A percentile compares a stretch with the other conserved stretches of the same genome.
Evolutionary conservation across 2,329 filamentous ascomycete species (phyloP).

Genomic region (Aspergillus japonicus): DNA sequence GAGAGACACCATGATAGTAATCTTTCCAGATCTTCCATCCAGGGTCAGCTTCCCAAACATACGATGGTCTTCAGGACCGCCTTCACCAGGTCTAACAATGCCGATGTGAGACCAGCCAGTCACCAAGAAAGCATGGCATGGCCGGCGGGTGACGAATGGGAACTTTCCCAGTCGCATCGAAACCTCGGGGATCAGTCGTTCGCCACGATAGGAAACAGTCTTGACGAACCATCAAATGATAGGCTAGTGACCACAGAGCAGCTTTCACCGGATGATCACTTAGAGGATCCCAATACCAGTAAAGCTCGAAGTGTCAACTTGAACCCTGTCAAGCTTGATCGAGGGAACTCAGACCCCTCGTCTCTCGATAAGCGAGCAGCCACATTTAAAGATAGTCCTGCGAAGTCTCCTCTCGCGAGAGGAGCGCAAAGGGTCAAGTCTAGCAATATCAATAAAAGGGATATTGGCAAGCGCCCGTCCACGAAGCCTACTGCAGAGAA

Average conservation of each 20-base stretch:
- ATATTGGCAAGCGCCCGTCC: constrained; percentile 21
- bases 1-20: constrained; percentile 49
- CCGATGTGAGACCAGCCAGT: constrained; percentile 32
- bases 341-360: background rate
- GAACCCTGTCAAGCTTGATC: background rate
- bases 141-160: background rate
- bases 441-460: constrained; percentile 25
- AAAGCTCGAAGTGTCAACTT: background rate
- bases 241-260: constrained; percentile 20
- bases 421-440: constrained; percentile 37
- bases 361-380: background rate
- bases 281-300: background rate
- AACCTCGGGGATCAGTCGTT: background rate
- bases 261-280: constrained; percentile 12
- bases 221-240: constrained; percentile 8
- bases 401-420: constrained; percentile 31
- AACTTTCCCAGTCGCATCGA: background rate
- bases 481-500: constrained; percentile 20
- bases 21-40: constrained; percentile 35
- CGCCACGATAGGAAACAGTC: background rate
- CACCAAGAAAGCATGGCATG: constrained; percentile 7
- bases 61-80: constrained; percentile 48
- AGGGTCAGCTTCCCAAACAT: constrained; percentile 39
- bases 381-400: constrained; percentile 23
- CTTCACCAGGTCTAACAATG: constrained; percentile 41